Evolutionary conservation across 257 asterid species (phyloP).

Genomic region (Ilex asprella): DNA sequence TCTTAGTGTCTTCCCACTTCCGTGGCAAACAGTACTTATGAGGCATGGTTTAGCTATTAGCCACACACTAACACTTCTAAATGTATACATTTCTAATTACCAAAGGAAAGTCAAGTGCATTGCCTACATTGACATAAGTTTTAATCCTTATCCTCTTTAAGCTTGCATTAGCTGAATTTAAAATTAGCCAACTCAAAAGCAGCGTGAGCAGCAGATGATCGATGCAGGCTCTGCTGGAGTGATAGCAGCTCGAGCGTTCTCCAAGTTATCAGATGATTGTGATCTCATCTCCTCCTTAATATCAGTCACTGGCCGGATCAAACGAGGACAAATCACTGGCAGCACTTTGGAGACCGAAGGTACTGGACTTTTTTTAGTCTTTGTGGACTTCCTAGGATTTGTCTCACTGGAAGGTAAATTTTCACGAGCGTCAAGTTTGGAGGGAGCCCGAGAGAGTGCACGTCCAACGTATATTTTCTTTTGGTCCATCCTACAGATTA

Average conservation of each 20-base stretch:
- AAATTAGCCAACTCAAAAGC: constrained; percentile 69
- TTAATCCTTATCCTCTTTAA: constrained; percentile 25
- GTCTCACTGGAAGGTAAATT: constrained; percentile 16
- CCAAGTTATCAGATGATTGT: constrained; percentile 45
- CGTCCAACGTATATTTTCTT: constrained; percentile 33
- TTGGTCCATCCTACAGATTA: constrained; percentile 70
- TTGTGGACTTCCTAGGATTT: constrained; percentile 24
- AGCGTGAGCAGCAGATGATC: constrained; percentile 75
- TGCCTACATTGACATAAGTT: neutral
- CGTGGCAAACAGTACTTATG: too few species aligned
- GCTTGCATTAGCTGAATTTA: constrained; percentile 26
- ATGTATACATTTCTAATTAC: too few species aligned
- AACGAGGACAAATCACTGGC: constrained; percentile 15
- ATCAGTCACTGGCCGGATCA: constrained; percentile 11
- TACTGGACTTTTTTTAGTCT: constrained; percentile 18
- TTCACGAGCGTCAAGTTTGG: constrained; percentile 18
- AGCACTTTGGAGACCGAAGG: constrained; percentile 25
- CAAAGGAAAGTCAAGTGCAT: too few species aligned
- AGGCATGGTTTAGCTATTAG: too few species aligned
- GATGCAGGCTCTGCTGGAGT: constrained; percentile 89
- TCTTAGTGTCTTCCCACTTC: too few species aligned
- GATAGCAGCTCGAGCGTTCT: constrained; percentile 73
- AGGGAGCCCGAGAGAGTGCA: constrained; percentile 19
- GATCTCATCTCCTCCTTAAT: constrained; percentile 22
- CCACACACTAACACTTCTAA: too few species aligned